phyloP scores from a whole-genome alignment of 1,284 basidiomycete genomes.

The Veloboletus limbatus region DNA sequence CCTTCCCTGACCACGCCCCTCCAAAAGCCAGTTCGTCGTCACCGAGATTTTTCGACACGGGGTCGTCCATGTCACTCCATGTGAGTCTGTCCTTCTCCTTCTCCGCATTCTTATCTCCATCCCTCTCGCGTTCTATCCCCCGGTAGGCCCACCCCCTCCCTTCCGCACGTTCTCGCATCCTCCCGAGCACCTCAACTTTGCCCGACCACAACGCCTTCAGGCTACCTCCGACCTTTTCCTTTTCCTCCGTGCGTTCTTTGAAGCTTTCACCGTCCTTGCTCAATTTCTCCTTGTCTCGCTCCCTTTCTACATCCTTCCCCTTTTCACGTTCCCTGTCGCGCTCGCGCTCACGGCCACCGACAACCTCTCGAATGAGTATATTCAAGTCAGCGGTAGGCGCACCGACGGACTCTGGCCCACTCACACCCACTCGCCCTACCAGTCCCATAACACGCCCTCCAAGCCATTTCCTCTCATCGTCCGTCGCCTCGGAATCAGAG shows the following conservation, averaged over 20 bases:
- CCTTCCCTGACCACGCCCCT: slow-evolving; percentile 54
- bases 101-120: slow-evolving; percentile 17
- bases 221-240: slow-evolving; percentile 38
- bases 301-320: slow-evolving; percentile 31
- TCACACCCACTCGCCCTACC: slow-evolving; percentile 33
- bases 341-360: slow-evolving; percentile 33
- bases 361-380: slow-evolving; percentile 33
- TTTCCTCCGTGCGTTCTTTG: slow-evolving; percentile 34
- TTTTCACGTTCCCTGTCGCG: slow-evolving; percentile 29
- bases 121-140: slow-evolving; percentile 20
- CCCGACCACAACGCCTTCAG: slow-evolving; percentile 36
- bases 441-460: slow-evolving; percentile 37
- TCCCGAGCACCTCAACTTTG: slow-evolving; percentile 26
- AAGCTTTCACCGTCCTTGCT: slow-evolving; percentile 32
- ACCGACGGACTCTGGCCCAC: slow-evolving; percentile 37
- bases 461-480: slow-evolving; percentile 29
- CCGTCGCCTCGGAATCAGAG: slow-evolving; percentile 34
- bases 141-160: slow-evolving; percentile 13
- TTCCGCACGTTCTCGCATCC: slow-evolving; percentile 33
- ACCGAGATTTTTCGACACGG: slow-evolving; percentile 21
- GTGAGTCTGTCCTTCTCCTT: slow-evolving; percentile 22
- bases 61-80: slow-evolving; percentile 36
- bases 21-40: slow-evolving; percentile 38
- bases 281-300: slow-evolving; percentile 35
- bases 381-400: slow-evolving; percentile 47